Conservation (phyloP, 495 filamentous ascomycete species). For the Penicillium tannophilum region DNA sequence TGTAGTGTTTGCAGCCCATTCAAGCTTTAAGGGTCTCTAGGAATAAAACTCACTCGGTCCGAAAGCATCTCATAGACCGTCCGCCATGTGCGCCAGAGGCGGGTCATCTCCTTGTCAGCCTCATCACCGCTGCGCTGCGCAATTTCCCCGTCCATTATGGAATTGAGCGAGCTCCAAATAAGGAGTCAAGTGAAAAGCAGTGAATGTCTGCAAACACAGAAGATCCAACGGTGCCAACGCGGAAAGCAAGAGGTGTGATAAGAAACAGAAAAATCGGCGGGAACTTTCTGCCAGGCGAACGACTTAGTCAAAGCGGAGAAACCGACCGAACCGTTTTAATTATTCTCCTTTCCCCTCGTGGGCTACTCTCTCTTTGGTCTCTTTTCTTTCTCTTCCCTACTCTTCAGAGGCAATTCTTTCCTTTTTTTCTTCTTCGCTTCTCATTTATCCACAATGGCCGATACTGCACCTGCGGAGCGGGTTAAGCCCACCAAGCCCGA, state of each 20-base stretch:
- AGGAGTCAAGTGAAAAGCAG: background rate
- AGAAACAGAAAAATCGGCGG: slow-evolving; percentile 36
- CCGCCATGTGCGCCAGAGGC: slow-evolving; percentile 84
- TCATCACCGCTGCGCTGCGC: slow-evolving; percentile 46
- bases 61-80: slow-evolving; percentile 86
- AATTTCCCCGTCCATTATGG: slow-evolving; percentile 57
- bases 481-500: slow-evolving; percentile 57
- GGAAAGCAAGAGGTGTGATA: slow-evolving; percentile 17
- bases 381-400: slow-evolving; percentile 17
- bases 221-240: slow-evolving; percentile 4
- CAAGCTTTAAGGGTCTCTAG: background rate
- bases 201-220: slow-evolving; percentile 7
- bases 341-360: slow-evolving; percentile 32
- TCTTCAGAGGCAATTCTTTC: slow-evolving; percentile 8
- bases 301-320: slow-evolving; percentile 33
- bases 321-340: slow-evolving; percentile 34
- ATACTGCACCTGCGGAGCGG: slow-evolving; percentile 48
- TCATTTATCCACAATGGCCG: slow-evolving; percentile 35
- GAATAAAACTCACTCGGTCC: slow-evolving; percentile 63
- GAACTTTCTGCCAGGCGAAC: slow-evolving; percentile 35
- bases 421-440: slow-evolving; percentile 18
- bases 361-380: slow-evolving; percentile 15
- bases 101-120: slow-evolving; percentile 66
- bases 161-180: background rate
- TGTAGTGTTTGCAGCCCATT: background rate